These are phyloP conservation scores for Reticulascus tulasneorum DNA, from an alignment of 2,329 filamentous ascomycete genomes.

Conservation along the genomic window DNA sequence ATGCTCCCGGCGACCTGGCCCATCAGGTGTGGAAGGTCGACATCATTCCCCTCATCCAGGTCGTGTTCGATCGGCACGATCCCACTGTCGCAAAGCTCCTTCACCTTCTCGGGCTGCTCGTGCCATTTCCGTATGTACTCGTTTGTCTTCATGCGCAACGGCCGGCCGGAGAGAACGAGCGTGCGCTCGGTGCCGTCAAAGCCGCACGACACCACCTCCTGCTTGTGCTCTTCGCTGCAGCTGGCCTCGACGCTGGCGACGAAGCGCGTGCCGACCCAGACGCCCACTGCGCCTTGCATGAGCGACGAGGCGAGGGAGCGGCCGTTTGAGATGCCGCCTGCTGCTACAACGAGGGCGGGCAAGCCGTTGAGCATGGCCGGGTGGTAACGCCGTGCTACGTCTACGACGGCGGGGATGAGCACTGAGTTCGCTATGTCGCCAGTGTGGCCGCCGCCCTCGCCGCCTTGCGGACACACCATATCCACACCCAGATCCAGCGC, in stretches of 20 bases:
- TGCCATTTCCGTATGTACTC: conserved; percentile 85
- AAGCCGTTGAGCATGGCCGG: conserved; percentile 66
- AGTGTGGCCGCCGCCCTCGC: conserved; percentile 90
- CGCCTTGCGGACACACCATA: conserved; percentile 87
- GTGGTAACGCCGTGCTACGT: conserved; percentile 70
- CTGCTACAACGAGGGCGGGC: conserved; percentile 77
- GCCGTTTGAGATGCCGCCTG: conserved; percentile 82
- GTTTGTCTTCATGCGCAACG: conserved; percentile 76
- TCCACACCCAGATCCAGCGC: conserved; percentile 84
- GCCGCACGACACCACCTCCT: conserved; percentile 72
- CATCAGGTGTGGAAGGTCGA: conserved; percentile 89
- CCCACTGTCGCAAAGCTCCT: conserved; percentile 69
- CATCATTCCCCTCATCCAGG: conserved; percentile 73
- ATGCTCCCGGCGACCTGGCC: conserved; percentile 86
- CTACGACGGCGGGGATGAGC: conserved; percentile 80
- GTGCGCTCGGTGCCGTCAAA: conserved; percentile 81
- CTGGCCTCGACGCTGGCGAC: conserved; percentile 79
- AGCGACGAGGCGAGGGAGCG: conserved; percentile 74
- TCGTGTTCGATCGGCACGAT: conserved; percentile 80
- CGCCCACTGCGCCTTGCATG: conserved; percentile 83
- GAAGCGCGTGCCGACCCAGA: conserved; percentile 94
- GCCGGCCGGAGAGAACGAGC: conserved; percentile 76
- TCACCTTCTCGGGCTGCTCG: conserved; percentile 67
- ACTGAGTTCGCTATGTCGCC: conserved; percentile 84
- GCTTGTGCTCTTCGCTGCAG: conserved; percentile 78